A percentile compares a stretch with the other conserved stretches of the same genome.
phyloP scores from a whole-genome alignment of 805 yeast species.

The Diddensiella caesifluorescens region DNA sequence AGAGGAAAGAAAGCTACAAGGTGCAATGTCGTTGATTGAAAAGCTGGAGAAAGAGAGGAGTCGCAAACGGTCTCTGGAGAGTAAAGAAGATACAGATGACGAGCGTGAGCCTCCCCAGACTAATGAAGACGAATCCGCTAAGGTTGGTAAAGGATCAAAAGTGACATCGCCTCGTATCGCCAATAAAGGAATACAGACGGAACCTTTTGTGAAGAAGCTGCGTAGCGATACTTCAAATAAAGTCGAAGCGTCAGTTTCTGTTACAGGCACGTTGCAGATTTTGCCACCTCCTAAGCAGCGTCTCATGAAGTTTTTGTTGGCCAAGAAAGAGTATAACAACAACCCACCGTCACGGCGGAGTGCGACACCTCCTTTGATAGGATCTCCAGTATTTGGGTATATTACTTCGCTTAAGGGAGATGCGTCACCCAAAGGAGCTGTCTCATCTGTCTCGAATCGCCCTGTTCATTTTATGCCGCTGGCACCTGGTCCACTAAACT shows the following conservation, averaged over 20 bases:
- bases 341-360: neutral
- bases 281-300: conserved; percentile 6
- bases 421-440: conserved; percentile 1
- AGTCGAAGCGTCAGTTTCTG: neutral
- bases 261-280: neutral
- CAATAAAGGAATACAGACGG: conserved; percentile 13
- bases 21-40: conserved; percentile 23
- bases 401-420: neutral
- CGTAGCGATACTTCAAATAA: conserved; percentile 1
- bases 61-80: conserved; percentile 3
- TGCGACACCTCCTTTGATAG: neutral
- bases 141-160: no score
- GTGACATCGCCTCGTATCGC: conserved; percentile 1
- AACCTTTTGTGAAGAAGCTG: conserved; percentile 12
- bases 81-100: neutral
- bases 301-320: conserved; percentile 3
- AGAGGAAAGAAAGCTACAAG: conserved; percentile 27
- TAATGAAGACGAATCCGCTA: neutral
- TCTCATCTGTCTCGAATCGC: conserved; percentile 1
- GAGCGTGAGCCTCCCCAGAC: neutral
- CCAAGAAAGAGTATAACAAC: conserved; percentile 9
- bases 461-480: neutral
- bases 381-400: neutral
- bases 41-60: conserved; percentile 15
- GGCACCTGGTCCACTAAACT: no score